Percentiles rank a stretch among this genome's conserved stretches.
phyloP scores from a whole-genome alignment of 805 yeast genomes.

The Kazachstania africana region DNA sequence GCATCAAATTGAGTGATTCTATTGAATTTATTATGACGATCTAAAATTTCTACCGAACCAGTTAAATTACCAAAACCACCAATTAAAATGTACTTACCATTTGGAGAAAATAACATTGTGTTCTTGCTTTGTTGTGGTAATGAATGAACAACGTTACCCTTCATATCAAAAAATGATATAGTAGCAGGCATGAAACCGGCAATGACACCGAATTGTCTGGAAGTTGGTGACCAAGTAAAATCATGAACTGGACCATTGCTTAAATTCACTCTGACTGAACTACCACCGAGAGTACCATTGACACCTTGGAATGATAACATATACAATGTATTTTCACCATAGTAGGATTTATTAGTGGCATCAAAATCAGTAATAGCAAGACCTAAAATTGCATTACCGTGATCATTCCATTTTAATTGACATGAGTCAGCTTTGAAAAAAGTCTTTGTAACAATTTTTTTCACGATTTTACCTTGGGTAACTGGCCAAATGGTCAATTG shows the following conservation, averaged over 20 bases:
- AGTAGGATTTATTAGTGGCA: conserved; percentile 83
- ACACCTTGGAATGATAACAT: conserved; percentile 39
- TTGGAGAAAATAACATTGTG: conserved; percentile 86
- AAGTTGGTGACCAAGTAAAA: conserved; percentile 92
- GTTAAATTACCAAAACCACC: conserved; percentile 98
- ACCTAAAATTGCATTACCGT: conserved; percentile 90
- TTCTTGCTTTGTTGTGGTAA: conserved; percentile 83
- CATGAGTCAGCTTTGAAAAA: conserved; percentile 95
- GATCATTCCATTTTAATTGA: conserved; percentile 81
- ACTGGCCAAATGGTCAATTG: conserved; percentile 59
- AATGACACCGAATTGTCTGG: conserved; percentile 93
- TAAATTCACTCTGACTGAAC: conserved; percentile 76
- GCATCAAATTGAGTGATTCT: conserved; percentile 81
- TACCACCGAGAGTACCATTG: conserved; percentile 78
- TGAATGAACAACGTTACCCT: conserved; percentile 78
- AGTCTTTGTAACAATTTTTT: conserved; percentile 74
- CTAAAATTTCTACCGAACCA: conserved; percentile 91
- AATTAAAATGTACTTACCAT: conserved; percentile 78
- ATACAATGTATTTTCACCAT: conserved; percentile 91
- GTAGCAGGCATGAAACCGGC: conserved; percentile 97
- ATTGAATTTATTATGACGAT: conserved; percentile 74
- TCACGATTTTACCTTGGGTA: conserved; percentile 30
- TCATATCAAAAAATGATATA: conserved; percentile 86
- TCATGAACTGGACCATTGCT: conserved; percentile 96
- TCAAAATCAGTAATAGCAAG: conserved; percentile 94